Percentiles rank a stretch among this genome's conserved stretches.
phyloP scores from a whole-genome alignment of 306 rosid species.

The Acacia confusa region DNA sequence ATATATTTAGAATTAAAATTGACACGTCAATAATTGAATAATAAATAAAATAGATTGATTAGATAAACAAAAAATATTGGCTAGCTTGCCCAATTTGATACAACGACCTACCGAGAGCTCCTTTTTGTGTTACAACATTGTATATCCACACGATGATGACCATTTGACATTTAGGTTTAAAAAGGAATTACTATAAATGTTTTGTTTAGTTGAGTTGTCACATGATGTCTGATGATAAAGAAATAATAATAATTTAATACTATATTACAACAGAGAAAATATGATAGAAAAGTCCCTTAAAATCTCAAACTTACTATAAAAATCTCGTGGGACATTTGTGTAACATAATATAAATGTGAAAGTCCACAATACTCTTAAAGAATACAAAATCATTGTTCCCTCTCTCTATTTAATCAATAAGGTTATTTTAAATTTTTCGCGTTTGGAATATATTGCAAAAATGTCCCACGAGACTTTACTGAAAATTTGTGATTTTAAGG shows the following conservation, averaged over 20 bases:
- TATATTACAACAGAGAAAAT: not conserved
- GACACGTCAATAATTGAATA: not conserved
- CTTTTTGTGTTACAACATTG: not conserved
- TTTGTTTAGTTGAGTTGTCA: not conserved
- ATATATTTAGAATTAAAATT: not conserved
- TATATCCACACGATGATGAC: not conserved
- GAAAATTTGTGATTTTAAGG: too few relatives aligned
- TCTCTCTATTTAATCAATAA: too few relatives aligned
- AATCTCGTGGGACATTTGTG: too few relatives aligned
- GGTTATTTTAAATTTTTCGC: too few relatives aligned
- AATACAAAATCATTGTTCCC: too few relatives aligned
- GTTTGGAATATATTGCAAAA: too few relatives aligned
- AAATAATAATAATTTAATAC: not conserved
- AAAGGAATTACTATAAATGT: not conserved
- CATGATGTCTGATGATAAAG: not conserved
- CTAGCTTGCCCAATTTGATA: not conserved
- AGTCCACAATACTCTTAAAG: too few relatives aligned
- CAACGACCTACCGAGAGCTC: not conserved
- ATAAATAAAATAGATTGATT: not conserved
- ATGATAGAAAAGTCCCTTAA: too few relatives aligned
- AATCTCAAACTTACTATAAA: too few relatives aligned
- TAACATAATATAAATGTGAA: too few relatives aligned
- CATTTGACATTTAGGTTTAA: not conserved
- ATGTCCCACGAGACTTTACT: too few relatives aligned
- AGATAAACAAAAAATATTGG: not conserved